Evolutionary conservation across 495 filamentous ascomycete species (phyloP), one percentile per base, ranked within the genome.

Genomic region (Penicillium turbatum): DNA sequence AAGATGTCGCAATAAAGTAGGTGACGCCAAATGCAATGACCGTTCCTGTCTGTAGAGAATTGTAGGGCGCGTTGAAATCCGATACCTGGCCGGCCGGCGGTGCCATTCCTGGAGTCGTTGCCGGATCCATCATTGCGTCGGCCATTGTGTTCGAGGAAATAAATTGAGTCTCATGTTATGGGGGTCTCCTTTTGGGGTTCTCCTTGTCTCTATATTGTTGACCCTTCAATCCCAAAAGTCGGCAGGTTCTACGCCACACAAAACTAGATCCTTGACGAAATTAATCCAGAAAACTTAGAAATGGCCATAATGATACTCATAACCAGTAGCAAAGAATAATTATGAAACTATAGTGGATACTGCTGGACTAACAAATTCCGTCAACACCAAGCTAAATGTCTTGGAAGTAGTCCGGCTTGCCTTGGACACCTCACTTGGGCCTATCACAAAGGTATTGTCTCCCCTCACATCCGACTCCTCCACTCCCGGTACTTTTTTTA

Each of bases 11-110:
- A 5, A 37, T 16, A 1, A 16, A 37, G 8, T 16, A 37, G 13
- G 35, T 37, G 35, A 37, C 15, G n/a, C 44, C 53, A 56, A 59
- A 63, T 5, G 60, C 49, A 13, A 63, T 36, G 13, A 59, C 43
- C 15, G 53, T 59, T 19, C 56, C 60, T 16, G 41, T 56, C n/a
- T 63, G 60, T 30, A 63, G 36, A 21, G 56, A 59, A 27, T 56
- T 63, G 29, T 57, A 59, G 1, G 60, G 56, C 10, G 40, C 53
- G 15, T 57, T 11, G 29, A 63, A 63, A 26, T 59, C 12, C 16
- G 60, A 45, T 8, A 37, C 51, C 15, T 62, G 55, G 27, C 60
- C 60, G 13, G n/a, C 52, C 21, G 60, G 60, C 3, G 60, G 60
- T 13, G 4, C 16, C 56, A 62, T 59, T 6, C 52, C 60, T n/a